phyloP scores from a whole-genome alignment of 2,329 filamentous ascomycete species.

The Dactylellina drechsleri region DNA sequence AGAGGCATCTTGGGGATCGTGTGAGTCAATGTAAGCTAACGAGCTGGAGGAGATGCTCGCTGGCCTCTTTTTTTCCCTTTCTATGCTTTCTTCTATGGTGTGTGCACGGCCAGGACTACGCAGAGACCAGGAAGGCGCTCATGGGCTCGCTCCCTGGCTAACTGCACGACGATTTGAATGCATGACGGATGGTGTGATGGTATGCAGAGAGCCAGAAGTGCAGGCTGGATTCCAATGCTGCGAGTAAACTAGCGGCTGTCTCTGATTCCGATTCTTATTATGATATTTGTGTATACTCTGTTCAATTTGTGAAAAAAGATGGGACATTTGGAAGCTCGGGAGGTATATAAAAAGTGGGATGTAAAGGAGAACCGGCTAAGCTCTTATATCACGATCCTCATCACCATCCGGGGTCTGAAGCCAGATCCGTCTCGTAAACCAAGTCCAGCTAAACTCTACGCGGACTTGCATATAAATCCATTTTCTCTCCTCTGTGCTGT shows the following conservation, averaged over 20 bases:
- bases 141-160: not conserved
- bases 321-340: too few relatives aligned
- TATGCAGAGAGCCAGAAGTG: conserved; percentile 26
- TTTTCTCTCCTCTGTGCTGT: too few relatives aligned
- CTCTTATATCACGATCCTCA: too few relatives aligned
- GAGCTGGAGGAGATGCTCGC: not conserved
- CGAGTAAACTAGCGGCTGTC: not conserved
- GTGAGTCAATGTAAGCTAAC: not conserved
- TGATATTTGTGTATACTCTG: conserved; percentile 19
- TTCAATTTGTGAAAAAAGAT: conserved; percentile 9
- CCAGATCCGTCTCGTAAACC: too few relatives aligned
- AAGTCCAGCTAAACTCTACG: too few relatives aligned
- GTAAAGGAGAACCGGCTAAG: too few relatives aligned
- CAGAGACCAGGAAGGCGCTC: not conserved
- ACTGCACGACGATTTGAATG: not conserved
- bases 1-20: not conserved
- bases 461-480: too few relatives aligned
- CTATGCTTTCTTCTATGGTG: not conserved
- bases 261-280: not conserved
- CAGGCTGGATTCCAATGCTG: not conserved
- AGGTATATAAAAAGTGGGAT: too few relatives aligned
- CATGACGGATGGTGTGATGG: conserved; percentile 18
- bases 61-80: conserved; percentile 9
- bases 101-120: too few relatives aligned
- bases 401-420: too few relatives aligned